These are phyloP conservation scores for Bruguiera parviflora DNA, from an alignment of 345 rosid genomes.

Conservation along the genomic window DNA sequence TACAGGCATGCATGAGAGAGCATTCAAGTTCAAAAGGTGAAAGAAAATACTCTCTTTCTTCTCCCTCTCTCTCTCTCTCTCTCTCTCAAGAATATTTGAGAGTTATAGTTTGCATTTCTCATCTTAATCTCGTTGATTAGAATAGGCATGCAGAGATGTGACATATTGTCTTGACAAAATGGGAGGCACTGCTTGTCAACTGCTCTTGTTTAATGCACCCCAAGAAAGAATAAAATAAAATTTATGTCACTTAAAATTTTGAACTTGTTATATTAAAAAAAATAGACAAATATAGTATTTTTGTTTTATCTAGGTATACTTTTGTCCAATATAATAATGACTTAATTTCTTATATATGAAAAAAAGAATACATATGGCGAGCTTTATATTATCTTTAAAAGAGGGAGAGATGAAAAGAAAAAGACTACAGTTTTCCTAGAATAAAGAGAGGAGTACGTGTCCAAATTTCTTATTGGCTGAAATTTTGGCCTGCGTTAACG, in stretches of 20 bases:
- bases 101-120: neutral
- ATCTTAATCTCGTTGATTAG: constrained; percentile 4
- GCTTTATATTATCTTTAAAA: too few species aligned
- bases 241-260: neutral
- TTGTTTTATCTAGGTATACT: neutral
- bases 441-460: too few species aligned
- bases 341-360: neutral
- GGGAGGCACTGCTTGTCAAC: constrained; percentile 22
- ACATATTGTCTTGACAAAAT: constrained; percentile 20
- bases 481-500: constrained; percentile 5
- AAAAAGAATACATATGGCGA: neutral
- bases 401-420: too few species aligned
- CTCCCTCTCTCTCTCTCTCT: neutral
- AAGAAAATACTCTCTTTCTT: neutral
- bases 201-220: constrained; percentile 21
- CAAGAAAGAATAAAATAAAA: neutral
- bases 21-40: constrained; percentile 18
- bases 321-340: neutral
- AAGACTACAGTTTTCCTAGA: too few species aligned
- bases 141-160: constrained; percentile 25
- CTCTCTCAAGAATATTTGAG: constrained; percentile 5
- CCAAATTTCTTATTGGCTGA: neutral
- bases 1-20: constrained; percentile 27
- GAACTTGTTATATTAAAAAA: too few species aligned
- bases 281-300: too few species aligned